Percentiles rank a stretch among this genome's conserved stretches.
Conservation (phyloP, 2,329 filamentous ascomycete species). For the Pyricularia sp. region DNA sequence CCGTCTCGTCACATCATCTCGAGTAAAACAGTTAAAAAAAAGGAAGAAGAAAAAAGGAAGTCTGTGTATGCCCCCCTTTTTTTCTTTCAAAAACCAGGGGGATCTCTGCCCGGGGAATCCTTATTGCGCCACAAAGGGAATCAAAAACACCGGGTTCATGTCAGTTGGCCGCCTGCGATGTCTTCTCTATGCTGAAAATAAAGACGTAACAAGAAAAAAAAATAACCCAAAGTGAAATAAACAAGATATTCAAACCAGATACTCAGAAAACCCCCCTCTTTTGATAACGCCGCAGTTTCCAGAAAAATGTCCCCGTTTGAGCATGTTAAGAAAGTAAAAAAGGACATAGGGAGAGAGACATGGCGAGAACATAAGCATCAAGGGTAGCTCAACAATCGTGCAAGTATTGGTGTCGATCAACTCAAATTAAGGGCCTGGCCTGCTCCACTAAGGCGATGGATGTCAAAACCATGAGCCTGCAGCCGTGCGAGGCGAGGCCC, state of each 20-base stretch:
- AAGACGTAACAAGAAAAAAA: neutral
- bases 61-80: neutral
- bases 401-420: neutral
- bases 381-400: neutral
- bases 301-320: neutral
- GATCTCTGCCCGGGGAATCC: neutral
- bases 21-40: neutral
- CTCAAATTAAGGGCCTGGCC: neutral
- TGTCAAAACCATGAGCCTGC: neutral
- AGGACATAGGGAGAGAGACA: neutral
- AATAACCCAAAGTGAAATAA: neutral
- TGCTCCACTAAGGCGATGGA: neutral
- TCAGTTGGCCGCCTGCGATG: constrained; percentile 1
- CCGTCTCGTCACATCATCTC: neutral
- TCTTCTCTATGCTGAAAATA: constrained; percentile 2
- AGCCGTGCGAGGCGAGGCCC: neutral
- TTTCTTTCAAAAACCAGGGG: neutral
- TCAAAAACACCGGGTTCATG: neutral
- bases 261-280: neutral
- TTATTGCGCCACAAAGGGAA: neutral
- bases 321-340: neutral
- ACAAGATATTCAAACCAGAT: neutral
- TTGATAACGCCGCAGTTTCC: neutral
- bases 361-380: neutral
- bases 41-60: neutral